Percentiles rank a stretch among this genome's conserved stretches.
phyloP scores from a whole-genome alignment of 78 protist genomes.

The Polysphondylium violaceum region DNA sequence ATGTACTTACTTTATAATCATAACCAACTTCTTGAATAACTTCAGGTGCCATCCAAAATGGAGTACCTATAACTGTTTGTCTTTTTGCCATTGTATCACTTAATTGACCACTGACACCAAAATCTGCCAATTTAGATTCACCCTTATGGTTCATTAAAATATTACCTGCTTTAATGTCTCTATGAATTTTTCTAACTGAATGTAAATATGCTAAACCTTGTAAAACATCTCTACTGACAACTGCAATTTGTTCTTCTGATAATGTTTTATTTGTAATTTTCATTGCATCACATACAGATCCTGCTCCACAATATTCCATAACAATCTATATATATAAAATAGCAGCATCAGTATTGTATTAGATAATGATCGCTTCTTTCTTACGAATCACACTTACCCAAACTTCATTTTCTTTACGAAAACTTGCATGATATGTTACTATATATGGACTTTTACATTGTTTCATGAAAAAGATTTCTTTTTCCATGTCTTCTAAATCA shows the following conservation, averaged over 20 bases:
- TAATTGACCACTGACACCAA: slow-evolving; percentile 81
- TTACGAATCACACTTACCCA: slow-evolving; percentile 68
- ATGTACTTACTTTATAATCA: slow-evolving; percentile 47
- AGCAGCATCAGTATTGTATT: not conserved
- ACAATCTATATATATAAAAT: slow-evolving; percentile 84
- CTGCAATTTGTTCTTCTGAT: slow-evolving; percentile 90
- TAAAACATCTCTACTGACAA: slow-evolving; percentile 85
- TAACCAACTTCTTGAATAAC: slow-evolving; percentile 89
- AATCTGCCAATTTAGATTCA: slow-evolving; percentile 83
- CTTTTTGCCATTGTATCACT: slow-evolving; percentile 71
- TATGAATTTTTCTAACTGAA: slow-evolving; percentile 89
- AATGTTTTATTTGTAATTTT: slow-evolving; percentile 81
- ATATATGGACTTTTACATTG: slow-evolving; percentile 72
- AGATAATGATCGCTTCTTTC: not conserved
- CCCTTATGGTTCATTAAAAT: slow-evolving; percentile 79
- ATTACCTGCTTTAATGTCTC: slow-evolving; percentile 95
- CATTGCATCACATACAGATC: slow-evolving; percentile 87
- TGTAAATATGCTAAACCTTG: slow-evolving; percentile 83
- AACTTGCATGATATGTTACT: slow-evolving; percentile 82
- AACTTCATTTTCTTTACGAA: slow-evolving; percentile 74
- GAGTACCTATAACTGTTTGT: slow-evolving; percentile 90
- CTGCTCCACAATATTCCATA: slow-evolving; percentile 95
- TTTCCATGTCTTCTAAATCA: slow-evolving; percentile 83
- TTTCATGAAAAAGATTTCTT: slow-evolving; percentile 86
- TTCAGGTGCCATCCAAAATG: slow-evolving; percentile 97